A percentile compares a stretch with the other conserved stretches of the same genome.
These are phyloP conservation scores for Colletotrichum chrysophilum DNA, from an alignment of 2,329 filamentous ascomycete genomes.

Conservation along the genomic window DNA sequence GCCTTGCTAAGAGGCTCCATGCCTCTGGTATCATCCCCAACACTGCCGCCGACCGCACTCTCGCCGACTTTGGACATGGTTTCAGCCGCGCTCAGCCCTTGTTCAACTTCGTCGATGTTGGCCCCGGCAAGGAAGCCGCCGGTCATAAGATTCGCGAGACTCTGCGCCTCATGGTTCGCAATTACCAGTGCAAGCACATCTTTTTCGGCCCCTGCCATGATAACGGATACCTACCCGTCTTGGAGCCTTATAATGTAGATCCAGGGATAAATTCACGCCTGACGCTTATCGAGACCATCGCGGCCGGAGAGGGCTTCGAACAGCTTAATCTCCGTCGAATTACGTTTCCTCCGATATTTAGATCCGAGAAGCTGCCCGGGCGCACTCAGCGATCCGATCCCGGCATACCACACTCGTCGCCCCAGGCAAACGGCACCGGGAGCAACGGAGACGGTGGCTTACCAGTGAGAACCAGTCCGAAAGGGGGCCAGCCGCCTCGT, in stretches of 20 bases:
- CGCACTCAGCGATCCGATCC: not conserved
- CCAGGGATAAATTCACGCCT: conserved; percentile 26
- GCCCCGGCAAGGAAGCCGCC: conserved; percentile 35
- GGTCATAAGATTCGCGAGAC: conserved; percentile 37
- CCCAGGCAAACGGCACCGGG: not conserved
- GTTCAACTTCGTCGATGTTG: conserved; percentile 37
- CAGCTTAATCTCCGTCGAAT: conserved; percentile 29
- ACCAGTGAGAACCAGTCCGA: not conserved
- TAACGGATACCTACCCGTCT: conserved; percentile 35
- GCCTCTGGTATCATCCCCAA: conserved; percentile 27
- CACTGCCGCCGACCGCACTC: conserved; percentile 19
- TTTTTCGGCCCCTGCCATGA: conserved; percentile 36
- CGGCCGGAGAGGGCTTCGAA: conserved; percentile 30
- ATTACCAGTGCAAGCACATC: conserved; percentile 33
- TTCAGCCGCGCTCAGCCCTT: conserved; percentile 36
- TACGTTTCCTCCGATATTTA: conserved; percentile 32
- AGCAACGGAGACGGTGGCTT: not conserved
- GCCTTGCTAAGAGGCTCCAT: conserved; percentile 30
- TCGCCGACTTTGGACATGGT: conserved; percentile 33
- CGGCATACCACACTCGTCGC: not conserved
- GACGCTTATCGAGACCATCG: conserved; percentile 32
- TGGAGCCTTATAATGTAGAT: conserved; percentile 33
- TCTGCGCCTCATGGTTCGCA: conserved; percentile 34
- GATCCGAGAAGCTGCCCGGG: conserved; percentile 26
- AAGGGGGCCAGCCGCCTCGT: not conserved